Conservation (phyloP, 2,329 filamentous ascomycete genomes). For the Ceratocystis cacaofunesta region DNA sequence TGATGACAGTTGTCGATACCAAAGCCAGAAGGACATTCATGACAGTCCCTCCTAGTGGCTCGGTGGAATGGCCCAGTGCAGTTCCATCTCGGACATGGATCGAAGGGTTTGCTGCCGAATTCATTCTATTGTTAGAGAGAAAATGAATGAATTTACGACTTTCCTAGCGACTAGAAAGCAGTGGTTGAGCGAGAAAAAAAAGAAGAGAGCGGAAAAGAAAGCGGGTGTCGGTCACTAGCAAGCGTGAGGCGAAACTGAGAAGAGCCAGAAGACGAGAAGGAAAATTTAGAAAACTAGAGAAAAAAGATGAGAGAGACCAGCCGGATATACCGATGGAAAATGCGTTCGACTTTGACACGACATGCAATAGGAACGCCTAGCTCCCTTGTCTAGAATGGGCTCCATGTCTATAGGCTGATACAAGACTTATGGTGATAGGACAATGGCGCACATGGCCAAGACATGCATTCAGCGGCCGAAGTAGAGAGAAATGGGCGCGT, state of each 20-base stretch:
- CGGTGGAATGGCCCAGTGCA: slow-evolving; percentile 7
- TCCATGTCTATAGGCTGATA: neutral
- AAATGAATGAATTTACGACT: neutral
- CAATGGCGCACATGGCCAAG: neutral
- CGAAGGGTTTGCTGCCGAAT: neutral
- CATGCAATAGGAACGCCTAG: neutral
- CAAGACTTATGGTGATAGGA: neutral
- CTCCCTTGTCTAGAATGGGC: neutral
- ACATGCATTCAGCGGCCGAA: neutral
- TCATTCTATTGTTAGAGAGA: neutral
- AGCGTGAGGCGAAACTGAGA: neutral
- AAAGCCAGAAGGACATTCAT: slow-evolving; percentile 27
- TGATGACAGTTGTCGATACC: slow-evolving; percentile 24
- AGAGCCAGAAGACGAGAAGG: neutral
- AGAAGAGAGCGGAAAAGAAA: neutral
- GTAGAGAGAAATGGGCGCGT: neutral
- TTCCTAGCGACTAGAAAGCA: neutral
- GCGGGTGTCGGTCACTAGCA: too few species aligned
- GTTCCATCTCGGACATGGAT: neutral
- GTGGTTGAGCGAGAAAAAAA: neutral
- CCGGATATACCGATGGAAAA: neutral
- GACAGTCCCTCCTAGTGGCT: slow-evolving; percentile 25
- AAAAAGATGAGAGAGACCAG: neutral
- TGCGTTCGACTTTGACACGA: neutral
- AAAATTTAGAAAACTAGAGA: neutral